Base-by-base conservation (phyloP, 1,284 basidiomycete species). In the Mrakiaceae sp. region DNA sequence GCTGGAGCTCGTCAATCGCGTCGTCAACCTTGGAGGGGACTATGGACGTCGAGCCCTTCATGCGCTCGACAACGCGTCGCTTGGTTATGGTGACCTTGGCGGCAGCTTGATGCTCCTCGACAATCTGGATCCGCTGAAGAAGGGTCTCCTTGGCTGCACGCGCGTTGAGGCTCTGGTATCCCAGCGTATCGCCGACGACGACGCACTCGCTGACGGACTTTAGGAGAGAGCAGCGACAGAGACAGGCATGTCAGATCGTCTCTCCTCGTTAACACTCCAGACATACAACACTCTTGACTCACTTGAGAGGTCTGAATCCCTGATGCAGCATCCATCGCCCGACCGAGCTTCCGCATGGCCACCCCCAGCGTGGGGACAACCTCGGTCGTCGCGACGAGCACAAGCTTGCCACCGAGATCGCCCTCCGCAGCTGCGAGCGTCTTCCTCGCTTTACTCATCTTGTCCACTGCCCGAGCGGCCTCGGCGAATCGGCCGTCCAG, bases 161-260 rank as follows among this genome's bases (percentile, higher is more conserved):
- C n/a, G 94, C 90, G 71, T 96, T 96, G 76, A 92, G 81, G 14
- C 90, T 88, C 76, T 96, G 91, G 74, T 97, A 97, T 1, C 90
- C 90, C 62, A 97, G 78, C 0, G 90, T 87, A 74, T 97, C 93
- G 39, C 90, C 90, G 40, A 97, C 76, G 51, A 95, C 86, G 52
- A 97, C 89, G 70, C 89, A 90, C 80, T 95, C 93, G 70, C 87
- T 91, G 67, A 91, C 87, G 44, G 88, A 84, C 78, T 79, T 60
- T 43, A 49, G 27, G 27, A 27, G 27, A 27, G 27, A 27, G 27
- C 27, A 27, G 27, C 27, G 27, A 27, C 27, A 27, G 27, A 27
- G 27, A 27, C 27, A 27, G 27, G 27, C 27, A 27, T 27, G 27
- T 27, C 27, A 27, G 27, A 27, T 27, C 27, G 27, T 27, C 27